Evolutionary conservation across 2,329 filamentous ascomycete species (phyloP).

Genomic region (Aureobasidium sp.): DNA sequence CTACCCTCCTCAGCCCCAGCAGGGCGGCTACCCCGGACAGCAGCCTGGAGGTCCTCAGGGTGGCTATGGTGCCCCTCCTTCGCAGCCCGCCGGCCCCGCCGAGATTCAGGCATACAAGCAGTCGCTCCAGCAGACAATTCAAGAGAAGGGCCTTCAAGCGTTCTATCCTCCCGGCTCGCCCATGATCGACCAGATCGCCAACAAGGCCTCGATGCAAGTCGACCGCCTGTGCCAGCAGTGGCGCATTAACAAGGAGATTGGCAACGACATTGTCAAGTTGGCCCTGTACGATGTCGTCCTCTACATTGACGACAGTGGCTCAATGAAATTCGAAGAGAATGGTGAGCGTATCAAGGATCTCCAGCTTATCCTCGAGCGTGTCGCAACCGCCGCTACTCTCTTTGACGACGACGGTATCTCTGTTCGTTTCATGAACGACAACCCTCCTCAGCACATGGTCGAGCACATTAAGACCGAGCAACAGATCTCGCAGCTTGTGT

Average conservation of each 20-base stretch:
- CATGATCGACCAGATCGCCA: slow-evolving; percentile 45
- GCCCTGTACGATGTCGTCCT: slow-evolving; percentile 56
- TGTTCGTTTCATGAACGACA: slow-evolving; percentile 63
- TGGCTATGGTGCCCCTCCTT: slow-evolving; percentile 25
- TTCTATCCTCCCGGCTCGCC: slow-evolving; percentile 54
- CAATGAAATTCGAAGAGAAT: slow-evolving; percentile 61
- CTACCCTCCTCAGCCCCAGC: slow-evolving; percentile 24
- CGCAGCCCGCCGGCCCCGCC: slow-evolving; percentile 40
- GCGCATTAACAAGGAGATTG: slow-evolving; percentile 53
- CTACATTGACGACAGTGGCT: slow-evolving; percentile 63
- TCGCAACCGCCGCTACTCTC: slow-evolving; percentile 58
- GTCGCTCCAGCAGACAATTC: slow-evolving; percentile 48
- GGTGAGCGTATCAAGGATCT: slow-evolving; percentile 61
- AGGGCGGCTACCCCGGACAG: slow-evolving; percentile 26
- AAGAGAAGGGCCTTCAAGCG: slow-evolving; percentile 52
- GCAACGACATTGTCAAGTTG: slow-evolving; percentile 56
- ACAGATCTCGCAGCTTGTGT: slow-evolving; percentile 53
- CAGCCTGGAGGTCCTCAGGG: slow-evolving; percentile 25
- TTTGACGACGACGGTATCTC: slow-evolving; percentile 64
- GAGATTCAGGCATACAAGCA: slow-evolving; percentile 51
- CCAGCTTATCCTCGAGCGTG: slow-evolving; percentile 55
- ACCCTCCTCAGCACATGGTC: slow-evolving; percentile 39
- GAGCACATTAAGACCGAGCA: slow-evolving; percentile 51
- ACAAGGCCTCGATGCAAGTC: slow-evolving; percentile 44
- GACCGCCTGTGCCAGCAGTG: slow-evolving; percentile 51